Evolutionary conservation across 2,329 filamentous ascomycete genomes (phyloP).

Genomic region (Sarocladium strictum): DNA sequence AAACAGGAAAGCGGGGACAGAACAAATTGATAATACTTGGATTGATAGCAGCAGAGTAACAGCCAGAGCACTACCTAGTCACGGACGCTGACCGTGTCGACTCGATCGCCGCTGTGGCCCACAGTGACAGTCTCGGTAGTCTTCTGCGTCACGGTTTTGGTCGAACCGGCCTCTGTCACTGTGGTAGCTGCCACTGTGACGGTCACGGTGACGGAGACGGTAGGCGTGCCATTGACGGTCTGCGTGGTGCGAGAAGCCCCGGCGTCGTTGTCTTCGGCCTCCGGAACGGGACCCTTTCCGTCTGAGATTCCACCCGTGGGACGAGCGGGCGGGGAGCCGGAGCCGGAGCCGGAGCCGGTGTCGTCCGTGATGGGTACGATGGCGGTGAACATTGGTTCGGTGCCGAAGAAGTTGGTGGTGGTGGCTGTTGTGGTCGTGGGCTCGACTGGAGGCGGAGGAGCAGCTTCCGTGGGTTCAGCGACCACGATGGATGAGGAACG

Average conservation of each 20-base stretch:
- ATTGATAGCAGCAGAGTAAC: too few species aligned
- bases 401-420: constrained; percentile 6
- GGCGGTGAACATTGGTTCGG: constrained; percentile 4
- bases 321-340: background rate
- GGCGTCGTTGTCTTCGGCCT: constrained; percentile 11
- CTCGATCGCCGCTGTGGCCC: background rate
- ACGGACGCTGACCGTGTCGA: constrained; percentile 6
- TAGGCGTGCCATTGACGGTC: constrained; percentile 24
- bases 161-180: constrained; percentile 17
- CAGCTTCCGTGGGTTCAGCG: background rate
- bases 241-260: constrained; percentile 18
- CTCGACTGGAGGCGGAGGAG: background rate
- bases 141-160: constrained; percentile 19
- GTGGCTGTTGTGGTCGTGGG: constrained; percentile 2
- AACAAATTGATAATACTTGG: background rate
- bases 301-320: constrained; percentile 9
- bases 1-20: background rate
- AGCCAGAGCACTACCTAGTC: too few species aligned
- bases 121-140: constrained; percentile 25
- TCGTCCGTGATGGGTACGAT: constrained; percentile 23
- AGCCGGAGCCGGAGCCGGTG: background rate
- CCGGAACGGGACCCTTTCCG: constrained; percentile 11
- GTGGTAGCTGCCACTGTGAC: constrained; percentile 23
- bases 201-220: constrained; percentile 30
- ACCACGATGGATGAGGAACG: background rate